These are phyloP conservation scores for Wickerhamiella musiphila DNA, from an alignment of 805 yeast genomes.

Conservation along the genomic window DNA sequence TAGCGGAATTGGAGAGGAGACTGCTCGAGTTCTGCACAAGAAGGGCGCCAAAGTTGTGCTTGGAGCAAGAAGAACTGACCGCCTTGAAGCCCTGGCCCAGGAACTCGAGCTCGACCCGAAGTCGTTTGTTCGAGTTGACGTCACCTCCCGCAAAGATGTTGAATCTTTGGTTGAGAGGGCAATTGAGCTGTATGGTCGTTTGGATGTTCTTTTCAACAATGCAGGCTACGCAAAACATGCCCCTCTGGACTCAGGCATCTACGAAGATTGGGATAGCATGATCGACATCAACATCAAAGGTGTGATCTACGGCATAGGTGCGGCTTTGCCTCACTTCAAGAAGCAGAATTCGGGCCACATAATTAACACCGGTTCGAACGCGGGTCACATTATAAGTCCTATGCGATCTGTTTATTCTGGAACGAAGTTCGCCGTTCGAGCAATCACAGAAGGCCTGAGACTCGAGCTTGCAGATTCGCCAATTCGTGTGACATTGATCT, in stretches of 20 bases:
- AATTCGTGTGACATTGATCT: conserved; percentile 47
- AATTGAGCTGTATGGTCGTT: conserved; percentile 33
- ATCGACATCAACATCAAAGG: conserved; percentile 70
- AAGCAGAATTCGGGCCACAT: conserved; percentile 43
- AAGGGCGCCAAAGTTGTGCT: conserved; percentile 52
- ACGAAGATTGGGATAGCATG: conserved; percentile 41
- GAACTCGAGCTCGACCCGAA: conserved; percentile 28
- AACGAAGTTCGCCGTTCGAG: conserved; percentile 42
- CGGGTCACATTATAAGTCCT: conserved; percentile 48
- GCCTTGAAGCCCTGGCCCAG: conserved; percentile 30
- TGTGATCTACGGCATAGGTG: conserved; percentile 61
- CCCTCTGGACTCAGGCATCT: conserved; percentile 52
- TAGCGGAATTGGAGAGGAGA: conserved; percentile 89
- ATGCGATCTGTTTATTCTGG: conserved; percentile 51
- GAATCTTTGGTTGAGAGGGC: conserved; percentile 31
- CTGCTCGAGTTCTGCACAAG: conserved; percentile 66
- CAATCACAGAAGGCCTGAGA: conserved; percentile 41
- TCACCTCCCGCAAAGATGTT: conserved; percentile 32
- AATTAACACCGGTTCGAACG: conserved; percentile 45
- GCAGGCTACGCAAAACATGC: conserved; percentile 51
- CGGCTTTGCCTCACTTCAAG: conserved; percentile 50
- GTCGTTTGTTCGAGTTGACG: conserved; percentile 35
- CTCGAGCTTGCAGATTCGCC: conserved; percentile 55
- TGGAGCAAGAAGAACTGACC: conserved; percentile 57
- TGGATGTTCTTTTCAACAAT: conserved; percentile 43